Percentiles rank a stretch among this genome's conserved stretches.
Conservation (phyloP, 371 early-diverging fungal species). For the Zychaea mexicana region DNA sequence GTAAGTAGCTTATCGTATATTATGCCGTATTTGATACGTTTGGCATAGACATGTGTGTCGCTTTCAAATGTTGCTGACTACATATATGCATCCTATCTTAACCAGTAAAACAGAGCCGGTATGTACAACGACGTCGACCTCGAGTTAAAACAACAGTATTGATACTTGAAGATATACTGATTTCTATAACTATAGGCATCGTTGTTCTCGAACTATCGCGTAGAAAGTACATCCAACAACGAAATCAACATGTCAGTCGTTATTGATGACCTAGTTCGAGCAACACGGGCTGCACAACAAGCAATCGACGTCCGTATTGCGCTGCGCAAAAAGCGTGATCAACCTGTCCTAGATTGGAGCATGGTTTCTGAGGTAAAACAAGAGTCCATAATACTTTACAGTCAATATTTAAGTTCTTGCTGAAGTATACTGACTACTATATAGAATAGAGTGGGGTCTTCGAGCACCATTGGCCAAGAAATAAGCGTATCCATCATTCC, state of each 20-base stretch:
- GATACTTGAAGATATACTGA: neutral
- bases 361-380: slow-evolving; percentile 22
- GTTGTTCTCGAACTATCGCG: slow-evolving; percentile 57
- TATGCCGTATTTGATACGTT: too few species aligned
- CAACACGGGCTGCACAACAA: slow-evolving; percentile 46
- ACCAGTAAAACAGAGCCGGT: slow-evolving; percentile 31
- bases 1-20: slow-evolving; percentile 37
- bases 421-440: too few species aligned
- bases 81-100: too few species aligned
- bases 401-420: slow-evolving; percentile 1
- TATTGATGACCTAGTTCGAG: slow-evolving; percentile 49
- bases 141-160: neutral
- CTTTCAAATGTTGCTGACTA: too few species aligned
- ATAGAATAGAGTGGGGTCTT: slow-evolving; percentile 10
- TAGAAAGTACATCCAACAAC: slow-evolving; percentile 47
- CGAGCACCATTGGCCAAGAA: slow-evolving; percentile 13
- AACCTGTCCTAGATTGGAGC: slow-evolving; percentile 40
- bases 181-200: slow-evolving; percentile 33
- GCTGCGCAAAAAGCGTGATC: slow-evolving; percentile 41
- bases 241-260: slow-evolving; percentile 52
- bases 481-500: slow-evolving; percentile 13
- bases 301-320: slow-evolving; percentile 36
- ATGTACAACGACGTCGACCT: neutral
- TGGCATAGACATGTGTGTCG: too few species aligned
- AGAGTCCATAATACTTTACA: neutral